These are phyloP conservation scores for Suaeda aralocaspica DNA, from an alignment of 148 eudicot genomes.

Conservation along the genomic window DNA sequence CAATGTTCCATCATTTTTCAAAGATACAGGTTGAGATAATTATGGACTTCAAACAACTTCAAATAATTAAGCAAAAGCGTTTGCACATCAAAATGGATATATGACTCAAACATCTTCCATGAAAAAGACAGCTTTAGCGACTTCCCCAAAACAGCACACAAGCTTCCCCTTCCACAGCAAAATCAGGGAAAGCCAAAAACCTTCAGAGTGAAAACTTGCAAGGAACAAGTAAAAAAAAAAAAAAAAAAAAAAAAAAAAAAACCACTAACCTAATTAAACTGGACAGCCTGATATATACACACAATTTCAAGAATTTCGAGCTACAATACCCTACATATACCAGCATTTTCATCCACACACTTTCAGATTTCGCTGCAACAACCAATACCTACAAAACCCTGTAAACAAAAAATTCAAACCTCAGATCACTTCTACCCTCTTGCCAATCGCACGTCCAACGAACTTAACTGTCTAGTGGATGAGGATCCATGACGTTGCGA, in stretches of 20 bases:
- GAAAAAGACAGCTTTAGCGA: neutral
- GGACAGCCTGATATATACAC: slow-evolving; percentile 22
- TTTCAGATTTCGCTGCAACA: slow-evolving; percentile 5
- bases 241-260: neutral
- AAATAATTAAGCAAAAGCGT: no score
- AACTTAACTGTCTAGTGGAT: slow-evolving; percentile 19
- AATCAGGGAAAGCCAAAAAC: neutral
- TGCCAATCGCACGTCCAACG: slow-evolving; percentile 72
- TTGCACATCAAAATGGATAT: neutral
- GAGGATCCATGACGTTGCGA: slow-evolving; percentile 30
- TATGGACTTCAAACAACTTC: no score
- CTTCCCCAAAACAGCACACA: neutral
- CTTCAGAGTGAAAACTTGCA: neutral
- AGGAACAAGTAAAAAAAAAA: no score
- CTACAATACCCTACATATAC: slow-evolving; percentile 16
- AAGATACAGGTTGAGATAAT: no score
- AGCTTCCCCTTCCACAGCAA: neutral
- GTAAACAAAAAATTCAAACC: neutral
- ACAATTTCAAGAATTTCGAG: neutral
- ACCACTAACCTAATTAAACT: neutral
- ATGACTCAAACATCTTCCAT: neutral
- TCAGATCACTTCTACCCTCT: slow-evolving; percentile 51
- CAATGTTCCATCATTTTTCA: no score
- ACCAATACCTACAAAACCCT: slow-evolving; percentile 14
- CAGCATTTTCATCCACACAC: neutral